Base-by-base conservation (phyloP, 441 rosid genomes). In the Eugenia klotzschiana region DNA sequence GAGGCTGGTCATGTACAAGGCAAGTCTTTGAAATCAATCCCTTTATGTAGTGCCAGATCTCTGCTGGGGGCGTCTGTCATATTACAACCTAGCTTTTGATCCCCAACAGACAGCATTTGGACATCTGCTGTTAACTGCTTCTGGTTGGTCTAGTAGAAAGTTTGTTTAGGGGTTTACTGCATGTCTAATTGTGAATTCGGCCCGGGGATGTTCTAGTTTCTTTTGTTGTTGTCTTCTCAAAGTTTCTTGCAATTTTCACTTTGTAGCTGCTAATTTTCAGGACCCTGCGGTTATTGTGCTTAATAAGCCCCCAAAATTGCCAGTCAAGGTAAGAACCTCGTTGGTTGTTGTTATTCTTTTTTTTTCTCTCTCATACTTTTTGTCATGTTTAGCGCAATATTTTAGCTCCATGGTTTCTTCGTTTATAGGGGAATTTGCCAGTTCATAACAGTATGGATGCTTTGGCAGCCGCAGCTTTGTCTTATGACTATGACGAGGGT, bases 381-480 rank as follows among this genome's bases (percentile, higher is more conserved):
- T 72, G 13, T 79, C 82, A 79, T 46, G n/a, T 51, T 54, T 85
- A 58, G 69, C 23, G 73, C 85, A 10, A 81, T 84, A 41, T 33
- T 49, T 10, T 55, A 9, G 49, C 51, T 5, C 80, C 69, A 79
- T 20, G 60, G 80, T 79, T 80, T 83, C 56, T 79, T 43, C 3
- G 4, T 79, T 51, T 27, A 18, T 79, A 96, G 98, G 98, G 98
- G 51, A 89, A 89, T 90, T 84, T 94, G 84, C 93, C 98, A 6
- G 88, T 94, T 91, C 98, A 96, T 85, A 96, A 94, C 83, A 94
- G 99, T 91, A 92, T 96, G 99, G 99, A 96, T 85, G 97, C 94
- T 9, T 90, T 96, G 87, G 98, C 98, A 73, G 95, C 98, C 82
- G 98, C 98, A 80, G 96, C 99, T 87, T 85, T 96, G 85, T 94